Percentiles rank a stretch among this genome's conserved stretches.
Evolutionary conservation across 495 filamentous ascomycete genomes (phyloP).

Genomic region (Penicillium atrosanguineum): DNA sequence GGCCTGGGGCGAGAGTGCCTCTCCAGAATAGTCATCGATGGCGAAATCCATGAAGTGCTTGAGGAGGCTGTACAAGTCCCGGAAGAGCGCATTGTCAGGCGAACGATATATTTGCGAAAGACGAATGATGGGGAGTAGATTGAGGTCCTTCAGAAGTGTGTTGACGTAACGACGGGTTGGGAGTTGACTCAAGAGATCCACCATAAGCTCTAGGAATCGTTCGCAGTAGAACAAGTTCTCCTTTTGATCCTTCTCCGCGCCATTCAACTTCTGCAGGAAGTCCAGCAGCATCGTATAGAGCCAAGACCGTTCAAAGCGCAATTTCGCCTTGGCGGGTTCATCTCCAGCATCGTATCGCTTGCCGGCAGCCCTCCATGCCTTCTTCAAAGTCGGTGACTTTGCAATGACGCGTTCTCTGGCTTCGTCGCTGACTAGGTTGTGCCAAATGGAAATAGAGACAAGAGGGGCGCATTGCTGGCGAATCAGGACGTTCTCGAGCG

Average conservation of each 20-base stretch:
- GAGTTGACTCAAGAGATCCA: slow-evolving; percentile 88
- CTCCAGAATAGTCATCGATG: slow-evolving; percentile 86
- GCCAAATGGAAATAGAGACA: slow-evolving; percentile 93
- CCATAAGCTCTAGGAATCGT: slow-evolving; percentile 85
- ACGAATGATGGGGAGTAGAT: slow-evolving; percentile 77
- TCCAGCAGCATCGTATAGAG: slow-evolving; percentile 82
- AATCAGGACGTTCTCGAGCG: slow-evolving; percentile 82
- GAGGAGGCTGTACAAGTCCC: slow-evolving; percentile 76
- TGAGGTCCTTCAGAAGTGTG: slow-evolving; percentile 83
- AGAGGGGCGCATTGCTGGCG: slow-evolving; percentile 94
- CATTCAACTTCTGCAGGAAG: slow-evolving; percentile 73
- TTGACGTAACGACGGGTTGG: slow-evolving; percentile 95
- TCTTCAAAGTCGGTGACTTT: slow-evolving; percentile 67
- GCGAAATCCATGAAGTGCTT: slow-evolving; percentile 85
- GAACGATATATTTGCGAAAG: slow-evolving; percentile 76
- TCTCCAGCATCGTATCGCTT: slow-evolving; percentile 90
- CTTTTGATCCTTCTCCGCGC: slow-evolving; percentile 41
- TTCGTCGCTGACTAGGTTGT: slow-evolving; percentile 74
- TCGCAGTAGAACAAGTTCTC: slow-evolving; percentile 85
- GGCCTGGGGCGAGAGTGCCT: slow-evolving; percentile 66
- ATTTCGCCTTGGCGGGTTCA: slow-evolving; percentile 68
- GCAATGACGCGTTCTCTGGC: slow-evolving; percentile 67
- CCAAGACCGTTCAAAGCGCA: slow-evolving; percentile 93
- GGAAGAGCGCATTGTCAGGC: slow-evolving; percentile 71
- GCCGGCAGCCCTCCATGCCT: slow-evolving; percentile 83